Evolutionary conservation across 2,329 filamentous ascomycete genomes (phyloP).

Genomic region (Trichophyton simii): DNA sequence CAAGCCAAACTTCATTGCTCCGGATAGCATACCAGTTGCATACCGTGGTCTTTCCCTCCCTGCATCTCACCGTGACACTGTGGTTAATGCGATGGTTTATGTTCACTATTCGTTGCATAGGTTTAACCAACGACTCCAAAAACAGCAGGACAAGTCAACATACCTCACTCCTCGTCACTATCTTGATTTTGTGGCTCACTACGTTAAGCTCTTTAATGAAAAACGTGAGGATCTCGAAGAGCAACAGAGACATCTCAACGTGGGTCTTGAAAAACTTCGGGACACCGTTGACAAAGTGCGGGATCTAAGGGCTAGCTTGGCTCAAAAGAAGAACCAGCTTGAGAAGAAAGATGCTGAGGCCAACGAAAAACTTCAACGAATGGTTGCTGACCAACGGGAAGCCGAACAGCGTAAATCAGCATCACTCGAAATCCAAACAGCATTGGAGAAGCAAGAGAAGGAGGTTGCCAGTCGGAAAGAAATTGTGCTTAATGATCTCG

Average conservation of each 20-base stretch:
- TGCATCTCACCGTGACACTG: constrained; percentile 76
- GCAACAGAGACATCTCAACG: constrained; percentile 94
- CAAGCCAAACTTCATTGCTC: constrained; percentile 68
- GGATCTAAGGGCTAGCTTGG: constrained; percentile 77
- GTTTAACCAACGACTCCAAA: constrained; percentile 77
- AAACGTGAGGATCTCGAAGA: constrained; percentile 98
- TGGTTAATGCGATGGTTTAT: constrained; percentile 98
- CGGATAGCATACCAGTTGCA: constrained; percentile 83
- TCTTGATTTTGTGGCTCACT: constrained; percentile 94
- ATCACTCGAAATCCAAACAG: constrained; percentile 77
- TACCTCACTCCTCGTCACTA: constrained; percentile 95
- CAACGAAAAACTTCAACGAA: constrained; percentile 91
- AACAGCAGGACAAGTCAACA: constrained; percentile 83
- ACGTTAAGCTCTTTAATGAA: constrained; percentile 92
- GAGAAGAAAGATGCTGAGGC: constrained; percentile 91
- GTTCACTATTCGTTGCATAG: constrained; percentile 88
- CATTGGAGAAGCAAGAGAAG: constrained; percentile 76
- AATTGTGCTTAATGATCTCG: constrained; percentile 76
- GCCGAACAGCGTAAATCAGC: constrained; percentile 82
- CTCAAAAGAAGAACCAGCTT: constrained; percentile 85
- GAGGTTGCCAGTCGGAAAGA: constrained; percentile 73
- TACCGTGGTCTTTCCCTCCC: constrained; percentile 77
- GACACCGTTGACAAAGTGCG: constrained; percentile 97
- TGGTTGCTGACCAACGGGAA: constrained; percentile 91
- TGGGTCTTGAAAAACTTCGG: constrained; percentile 90